Conservation (phyloP, 306 rosid species). For the Pachyrhizus erosus region DNA sequence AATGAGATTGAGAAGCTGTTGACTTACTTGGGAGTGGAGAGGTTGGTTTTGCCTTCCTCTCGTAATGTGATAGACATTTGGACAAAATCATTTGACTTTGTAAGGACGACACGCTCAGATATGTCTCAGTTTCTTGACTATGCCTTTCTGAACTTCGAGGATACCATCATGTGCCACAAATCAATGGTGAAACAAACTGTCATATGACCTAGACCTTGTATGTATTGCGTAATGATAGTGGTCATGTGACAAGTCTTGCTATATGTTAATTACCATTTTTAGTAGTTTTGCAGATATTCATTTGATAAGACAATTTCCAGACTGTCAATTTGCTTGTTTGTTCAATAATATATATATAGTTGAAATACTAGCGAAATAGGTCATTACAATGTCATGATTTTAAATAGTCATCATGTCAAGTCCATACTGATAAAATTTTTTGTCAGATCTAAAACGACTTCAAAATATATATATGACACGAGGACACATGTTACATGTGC, state of each 20-base stretch:
- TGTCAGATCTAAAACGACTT: neutral
- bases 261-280: neutral
- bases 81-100: conserved; percentile 63
- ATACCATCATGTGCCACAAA: conserved; percentile 64
- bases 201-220: neutral
- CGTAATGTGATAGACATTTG: conserved; percentile 51
- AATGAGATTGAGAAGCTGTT: conserved; percentile 61
- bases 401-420: neutral
- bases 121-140: conserved; percentile 28
- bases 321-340: neutral
- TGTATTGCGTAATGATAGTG: neutral
- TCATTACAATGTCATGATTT: neutral
- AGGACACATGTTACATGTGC: neutral
- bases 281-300: no score
- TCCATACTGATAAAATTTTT: neutral
- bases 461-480: neutral
- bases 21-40: conserved; percentile 56
- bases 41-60: conserved; percentile 62
- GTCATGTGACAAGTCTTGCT: neutral
- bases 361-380: neutral
- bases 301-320: neutral
- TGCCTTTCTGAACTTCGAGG: conserved; percentile 55
- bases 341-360: neutral
- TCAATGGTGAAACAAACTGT: neutral
- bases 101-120: conserved; percentile 45